Conservation (phyloP, 1,139 yeast genomes). For the Yamadazyma taylorii region DNA sequence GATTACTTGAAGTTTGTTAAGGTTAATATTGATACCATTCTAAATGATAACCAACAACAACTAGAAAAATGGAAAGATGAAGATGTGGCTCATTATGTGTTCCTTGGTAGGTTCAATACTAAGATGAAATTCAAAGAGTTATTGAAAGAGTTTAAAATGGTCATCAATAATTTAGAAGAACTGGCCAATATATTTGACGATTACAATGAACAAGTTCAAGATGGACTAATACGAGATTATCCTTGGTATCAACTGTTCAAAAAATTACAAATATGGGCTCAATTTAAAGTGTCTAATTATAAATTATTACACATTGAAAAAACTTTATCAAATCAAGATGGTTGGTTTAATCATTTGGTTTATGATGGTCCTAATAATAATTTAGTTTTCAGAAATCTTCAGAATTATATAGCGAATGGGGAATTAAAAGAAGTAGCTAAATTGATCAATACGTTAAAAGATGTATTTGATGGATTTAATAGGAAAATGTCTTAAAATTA, state of each 20-base stretch:
- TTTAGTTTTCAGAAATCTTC: not conserved
- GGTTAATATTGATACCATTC: conserved; percentile 19
- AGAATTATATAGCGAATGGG: not conserved
- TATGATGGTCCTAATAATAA: conserved; percentile 17
- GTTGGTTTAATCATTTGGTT: conserved; percentile 26
- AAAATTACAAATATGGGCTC: conserved; percentile 59
- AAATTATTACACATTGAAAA: conserved; percentile 53
- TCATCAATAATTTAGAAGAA: conserved; percentile 2
- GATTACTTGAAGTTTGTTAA: conserved; percentile 24
- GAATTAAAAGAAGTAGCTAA: not conserved
- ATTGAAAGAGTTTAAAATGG: conserved; percentile 11
- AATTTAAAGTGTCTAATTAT: conserved; percentile 54
- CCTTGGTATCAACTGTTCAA: conserved; percentile 68
- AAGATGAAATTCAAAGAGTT: conserved; percentile 19
- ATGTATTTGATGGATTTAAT: not conserved
- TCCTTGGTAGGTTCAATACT: conserved; percentile 24
- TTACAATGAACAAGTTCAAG: conserved; percentile 41
- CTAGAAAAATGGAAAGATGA: conserved; percentile 23
- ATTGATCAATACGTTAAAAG: not conserved
- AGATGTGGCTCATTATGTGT: conserved; percentile 23
- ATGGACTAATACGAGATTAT: conserved; percentile 54
- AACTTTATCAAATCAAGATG: conserved; percentile 17
- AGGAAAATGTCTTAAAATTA: not conserved
- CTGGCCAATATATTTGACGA: conserved; percentile 33
- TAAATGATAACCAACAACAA: conserved; percentile 11